These are phyloP conservation scores for Diplogelasinospora grovesii DNA, from an alignment of 495 filamentous ascomycete species.

Conservation along the genomic window DNA sequence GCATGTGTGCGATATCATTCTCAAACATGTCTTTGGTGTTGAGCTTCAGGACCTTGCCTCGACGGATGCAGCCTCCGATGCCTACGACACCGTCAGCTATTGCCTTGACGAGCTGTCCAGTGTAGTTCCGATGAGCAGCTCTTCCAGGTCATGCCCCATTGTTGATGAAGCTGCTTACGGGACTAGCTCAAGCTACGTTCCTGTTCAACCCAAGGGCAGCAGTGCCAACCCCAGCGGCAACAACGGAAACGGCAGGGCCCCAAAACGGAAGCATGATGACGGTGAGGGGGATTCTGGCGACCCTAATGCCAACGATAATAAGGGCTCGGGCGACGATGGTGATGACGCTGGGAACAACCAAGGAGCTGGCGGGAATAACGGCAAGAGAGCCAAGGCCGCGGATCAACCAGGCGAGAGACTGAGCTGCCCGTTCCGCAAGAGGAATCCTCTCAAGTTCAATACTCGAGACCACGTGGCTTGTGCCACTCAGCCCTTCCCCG, in stretches of 20 bases:
- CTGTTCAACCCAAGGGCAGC: slow-evolving; percentile 1
- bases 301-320: not conserved
- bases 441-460: slow-evolving; percentile 33
- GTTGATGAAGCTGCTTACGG: slow-evolving; percentile 5
- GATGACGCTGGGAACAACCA: slow-evolving; percentile 3
- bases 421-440: slow-evolving; percentile 33
- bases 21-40: slow-evolving; percentile 19
- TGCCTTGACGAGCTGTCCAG: slow-evolving; percentile 21
- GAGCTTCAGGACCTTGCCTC: slow-evolving; percentile 19
- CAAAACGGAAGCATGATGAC: slow-evolving; percentile 5
- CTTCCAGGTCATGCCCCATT: not conserved
- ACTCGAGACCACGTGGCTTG: slow-evolving; percentile 25
- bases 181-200: not conserved
- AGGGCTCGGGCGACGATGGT: not conserved
- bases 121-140: slow-evolving; percentile 11
- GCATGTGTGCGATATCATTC: slow-evolving; percentile 17
- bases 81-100: slow-evolving; percentile 16
- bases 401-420: slow-evolving; percentile 5
- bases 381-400: not conserved
- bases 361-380: not conserved
- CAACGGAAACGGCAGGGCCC: not conserved
- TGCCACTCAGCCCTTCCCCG: slow-evolving; percentile 18
- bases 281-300: not conserved
- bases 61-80: slow-evolving; percentile 8
- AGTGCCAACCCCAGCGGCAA: not conserved